phyloP scores from a whole-genome alignment of 139 green algal species.

The Raphidocelis subcapitata region DNA sequence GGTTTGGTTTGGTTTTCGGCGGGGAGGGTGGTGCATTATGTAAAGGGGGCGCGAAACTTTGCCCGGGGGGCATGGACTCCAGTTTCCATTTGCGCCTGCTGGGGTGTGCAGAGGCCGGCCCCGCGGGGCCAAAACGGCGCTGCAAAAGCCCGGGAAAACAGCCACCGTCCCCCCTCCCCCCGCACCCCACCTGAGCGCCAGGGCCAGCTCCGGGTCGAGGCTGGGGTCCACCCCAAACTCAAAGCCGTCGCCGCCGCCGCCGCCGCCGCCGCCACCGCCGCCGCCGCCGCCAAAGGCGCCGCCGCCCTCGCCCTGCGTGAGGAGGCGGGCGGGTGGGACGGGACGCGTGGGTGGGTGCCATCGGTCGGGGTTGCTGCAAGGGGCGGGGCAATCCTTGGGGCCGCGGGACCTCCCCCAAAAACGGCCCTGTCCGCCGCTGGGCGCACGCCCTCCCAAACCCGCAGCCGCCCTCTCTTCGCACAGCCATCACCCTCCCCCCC shows the following conservation, averaged over 20 bases:
- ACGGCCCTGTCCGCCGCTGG: conserved; percentile 15
- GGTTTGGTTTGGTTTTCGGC: too few species aligned
- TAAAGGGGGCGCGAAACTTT: too few species aligned
- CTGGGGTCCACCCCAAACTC: conserved; percentile 97
- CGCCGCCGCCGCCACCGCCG: conserved; percentile 40
- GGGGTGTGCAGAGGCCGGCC: too few species aligned
- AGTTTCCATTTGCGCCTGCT: too few species aligned
- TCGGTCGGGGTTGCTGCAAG: too few species aligned
- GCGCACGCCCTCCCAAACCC: neutral
- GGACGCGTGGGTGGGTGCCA: too few species aligned
- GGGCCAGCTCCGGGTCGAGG: conserved; percentile 95
- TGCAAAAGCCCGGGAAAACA: neutral
- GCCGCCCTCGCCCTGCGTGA: conserved; percentile 49
- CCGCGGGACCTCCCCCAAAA: neutral
- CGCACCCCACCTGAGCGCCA: conserved; percentile 57
- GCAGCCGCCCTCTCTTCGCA: neutral
- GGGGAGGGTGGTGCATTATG: neutral
- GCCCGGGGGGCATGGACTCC: too few species aligned
- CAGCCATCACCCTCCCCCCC: neutral
- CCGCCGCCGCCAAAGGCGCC: conserved; percentile 53
- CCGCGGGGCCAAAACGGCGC: neutral
- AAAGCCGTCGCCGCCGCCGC: conserved; percentile 61
- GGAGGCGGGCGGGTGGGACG: too few species aligned
- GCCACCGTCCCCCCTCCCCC: neutral
- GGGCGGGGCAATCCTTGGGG: too few species aligned